Conservation (phyloP, 2,329 filamentous ascomycete genomes). For the Penicillium thymicola region DNA sequence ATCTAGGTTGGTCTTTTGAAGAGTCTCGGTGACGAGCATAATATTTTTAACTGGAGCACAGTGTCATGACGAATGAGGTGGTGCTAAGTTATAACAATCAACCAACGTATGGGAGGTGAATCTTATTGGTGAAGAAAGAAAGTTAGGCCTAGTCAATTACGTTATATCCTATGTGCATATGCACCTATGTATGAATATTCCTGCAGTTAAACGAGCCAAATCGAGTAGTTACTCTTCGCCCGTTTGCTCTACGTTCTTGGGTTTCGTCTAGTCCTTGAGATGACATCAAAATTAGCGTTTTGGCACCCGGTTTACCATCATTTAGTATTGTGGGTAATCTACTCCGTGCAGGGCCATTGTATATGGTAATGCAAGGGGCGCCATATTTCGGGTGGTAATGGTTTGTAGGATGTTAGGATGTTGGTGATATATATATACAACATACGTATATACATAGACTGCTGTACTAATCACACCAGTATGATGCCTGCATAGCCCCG, state of each 20-base stretch:
- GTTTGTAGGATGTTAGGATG: neutral
- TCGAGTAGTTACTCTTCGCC: neutral
- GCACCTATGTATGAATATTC: neutral
- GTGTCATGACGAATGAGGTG: neutral
- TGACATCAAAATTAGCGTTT: neutral
- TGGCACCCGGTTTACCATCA: neutral
- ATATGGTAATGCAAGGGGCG: neutral
- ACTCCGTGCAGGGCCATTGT: neutral
- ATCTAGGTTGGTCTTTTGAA: neutral
- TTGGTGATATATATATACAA: too few species aligned
- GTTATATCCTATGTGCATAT: neutral
- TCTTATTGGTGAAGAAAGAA: neutral
- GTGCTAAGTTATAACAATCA: neutral
- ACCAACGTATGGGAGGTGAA: neutral
- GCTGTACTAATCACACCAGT: neutral
- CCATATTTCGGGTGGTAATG: neutral
- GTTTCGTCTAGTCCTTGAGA: neutral
- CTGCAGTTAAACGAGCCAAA: neutral
- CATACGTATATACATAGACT: too few species aligned
- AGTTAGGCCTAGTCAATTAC: neutral
- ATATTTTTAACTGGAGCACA: neutral
- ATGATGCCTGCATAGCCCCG: neutral
- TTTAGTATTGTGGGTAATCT: neutral
- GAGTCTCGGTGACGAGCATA: neutral
- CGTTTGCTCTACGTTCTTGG: neutral